Evolutionary conservation across 306 rosid species (phyloP).

Genomic region (Astragalus glycyphyllos): DNA sequence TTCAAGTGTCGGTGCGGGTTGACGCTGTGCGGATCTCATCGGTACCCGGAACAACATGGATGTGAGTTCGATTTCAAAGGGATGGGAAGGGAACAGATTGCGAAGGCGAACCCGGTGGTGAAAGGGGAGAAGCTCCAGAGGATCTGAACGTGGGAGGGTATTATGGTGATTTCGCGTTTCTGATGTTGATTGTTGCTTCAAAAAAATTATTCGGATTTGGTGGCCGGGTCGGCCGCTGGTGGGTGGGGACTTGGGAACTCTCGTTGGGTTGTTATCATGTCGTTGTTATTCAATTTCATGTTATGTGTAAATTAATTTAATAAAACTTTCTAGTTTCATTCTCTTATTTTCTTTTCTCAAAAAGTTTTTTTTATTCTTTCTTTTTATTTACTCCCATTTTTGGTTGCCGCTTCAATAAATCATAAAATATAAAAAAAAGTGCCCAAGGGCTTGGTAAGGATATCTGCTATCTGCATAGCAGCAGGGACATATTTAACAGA

Average conservation of each 20-base stretch:
- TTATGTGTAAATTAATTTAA: not conserved
- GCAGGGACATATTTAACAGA: no score
- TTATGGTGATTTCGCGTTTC: constrained; percentile 39
- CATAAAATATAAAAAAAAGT: no score
- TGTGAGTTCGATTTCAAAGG: constrained; percentile 79
- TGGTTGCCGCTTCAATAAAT: not conserved
- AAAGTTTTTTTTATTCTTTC: no score
- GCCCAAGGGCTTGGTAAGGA: no score
- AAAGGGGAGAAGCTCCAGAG: constrained; percentile 72
- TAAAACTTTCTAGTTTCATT: not conserved
- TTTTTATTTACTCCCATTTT: not conserved
- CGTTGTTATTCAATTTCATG: not conserved
- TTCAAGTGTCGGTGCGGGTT: constrained; percentile 82
- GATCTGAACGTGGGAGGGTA: constrained; percentile 55
- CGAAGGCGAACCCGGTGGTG: constrained; percentile 85
- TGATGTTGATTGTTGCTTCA: not conserved
- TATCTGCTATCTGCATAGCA: no score
- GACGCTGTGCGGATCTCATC: constrained; percentile 74
- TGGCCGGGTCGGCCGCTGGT: not conserved
- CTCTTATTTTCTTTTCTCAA: not conserved
- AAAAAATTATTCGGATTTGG: not conserved
- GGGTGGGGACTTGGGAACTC: not conserved
- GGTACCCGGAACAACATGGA: constrained; percentile 81
- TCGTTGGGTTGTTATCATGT: not conserved
- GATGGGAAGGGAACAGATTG: constrained; percentile 78